Base-by-base conservation (phyloP, 495 filamentous ascomycete species). In the Bacidia rubella region DNA sequence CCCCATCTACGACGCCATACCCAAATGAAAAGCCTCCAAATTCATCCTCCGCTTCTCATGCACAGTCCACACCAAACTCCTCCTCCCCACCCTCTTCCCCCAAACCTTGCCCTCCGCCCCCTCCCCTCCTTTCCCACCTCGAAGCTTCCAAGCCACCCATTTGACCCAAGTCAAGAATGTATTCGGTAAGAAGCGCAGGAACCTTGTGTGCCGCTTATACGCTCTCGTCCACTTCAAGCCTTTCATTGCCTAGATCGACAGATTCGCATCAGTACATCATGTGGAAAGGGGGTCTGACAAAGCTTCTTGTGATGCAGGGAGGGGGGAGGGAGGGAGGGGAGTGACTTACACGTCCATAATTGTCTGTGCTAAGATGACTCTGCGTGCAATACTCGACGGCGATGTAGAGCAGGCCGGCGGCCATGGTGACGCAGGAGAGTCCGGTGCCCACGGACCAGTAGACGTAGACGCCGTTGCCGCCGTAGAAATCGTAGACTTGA, bases 401-500 rank as follows among this genome's bases (percentile, higher is more conserved):
- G 40, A 70, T 60, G 54, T 67, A 70, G 15, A 56, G 51, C 51
- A 70, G 61, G 4, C 55, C 63, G 10, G 55, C 20, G 10, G 57
- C 54, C 66, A 70, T 64, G 23, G 62, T 52, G 10, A 56, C 42
- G 20, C 54, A 50, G 9, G 61, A 57, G 2, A 70, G 38, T 12
- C 53, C 62, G 2, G 59, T 67, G 4, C 58, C 68, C 21, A 26
- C 41, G n/a, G 52, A 59, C 68, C 68, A 70, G 52, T 66, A 68
- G 17, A 52, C 26, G 21, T 43, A 50, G 23, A 58, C 42, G 17
- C 53, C 57, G 45, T 56, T 47, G 27, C 29, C 55, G 15, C 21
- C 32, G 26, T 60, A 58, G 35, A 23, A 52, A 11, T 44, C 25
- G 22, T 56, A 53, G 24, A 47, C 47, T 35, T 60, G 26, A 20